Conservation (phyloP, 768 basidiomycete species). For the Rubroboletus satanas region DNA sequence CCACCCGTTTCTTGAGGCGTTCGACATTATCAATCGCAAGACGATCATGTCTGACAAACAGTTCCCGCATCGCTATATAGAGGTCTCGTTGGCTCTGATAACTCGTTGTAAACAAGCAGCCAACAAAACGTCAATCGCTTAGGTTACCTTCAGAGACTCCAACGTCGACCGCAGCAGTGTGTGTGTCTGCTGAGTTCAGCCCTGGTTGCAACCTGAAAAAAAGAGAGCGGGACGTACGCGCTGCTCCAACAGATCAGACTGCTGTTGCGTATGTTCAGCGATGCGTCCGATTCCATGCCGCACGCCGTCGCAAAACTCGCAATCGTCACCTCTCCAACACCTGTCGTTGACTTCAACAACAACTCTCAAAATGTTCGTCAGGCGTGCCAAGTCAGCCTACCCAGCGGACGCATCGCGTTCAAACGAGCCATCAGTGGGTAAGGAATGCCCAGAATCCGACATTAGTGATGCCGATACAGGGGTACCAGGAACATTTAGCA, state of each 20-base stretch:
- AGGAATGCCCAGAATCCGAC: conserved; percentile 13
- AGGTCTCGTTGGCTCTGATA: conserved; percentile 74
- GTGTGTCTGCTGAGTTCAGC: conserved; percentile 47
- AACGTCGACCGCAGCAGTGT: conserved; percentile 62
- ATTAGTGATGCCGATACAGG: conserved; percentile 18
- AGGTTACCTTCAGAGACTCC: conserved; percentile 68
- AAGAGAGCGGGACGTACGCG: conserved; percentile 46
- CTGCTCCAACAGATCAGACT: conserved; percentile 70
- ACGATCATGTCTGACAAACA: conserved; percentile 85
- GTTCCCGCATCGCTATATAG: conserved; percentile 81
- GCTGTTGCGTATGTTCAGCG: conserved; percentile 61
- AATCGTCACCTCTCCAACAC: conserved; percentile 83
- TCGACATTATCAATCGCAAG: conserved; percentile 87
- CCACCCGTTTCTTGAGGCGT: conserved; percentile 81
- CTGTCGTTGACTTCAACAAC: conserved; percentile 73
- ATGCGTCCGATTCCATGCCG: conserved; percentile 65
- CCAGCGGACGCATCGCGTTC: conserved; percentile 30
- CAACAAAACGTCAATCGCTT: background rate
- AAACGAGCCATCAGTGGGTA: conserved; percentile 11
- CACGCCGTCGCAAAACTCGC: conserved; percentile 77
- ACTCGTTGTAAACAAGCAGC: conserved; percentile 7
- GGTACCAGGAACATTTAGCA: conserved; percentile 32
- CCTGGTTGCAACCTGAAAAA: background rate
- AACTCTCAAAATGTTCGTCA: conserved; percentile 78
- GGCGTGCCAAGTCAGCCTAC: conserved; percentile 79